Evolutionary conservation across 306 rosid species (phyloP).

Genomic region (Myrica gale): DNA sequence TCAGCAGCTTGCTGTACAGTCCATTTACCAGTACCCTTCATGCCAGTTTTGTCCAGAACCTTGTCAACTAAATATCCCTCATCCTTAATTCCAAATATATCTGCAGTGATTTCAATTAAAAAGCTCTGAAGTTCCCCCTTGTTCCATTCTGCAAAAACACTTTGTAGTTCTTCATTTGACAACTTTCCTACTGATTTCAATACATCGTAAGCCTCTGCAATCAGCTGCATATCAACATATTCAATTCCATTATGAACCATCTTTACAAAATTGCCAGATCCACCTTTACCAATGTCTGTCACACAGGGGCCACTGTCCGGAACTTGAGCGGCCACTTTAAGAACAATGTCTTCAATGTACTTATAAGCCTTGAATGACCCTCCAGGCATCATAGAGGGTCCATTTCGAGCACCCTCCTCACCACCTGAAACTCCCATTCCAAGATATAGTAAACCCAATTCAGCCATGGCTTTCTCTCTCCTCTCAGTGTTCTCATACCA

Average conservation of each 20-base stretch:
- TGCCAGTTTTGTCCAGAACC: constrained; percentile 92
- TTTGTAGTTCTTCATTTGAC: constrained; percentile 72
- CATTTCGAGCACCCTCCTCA: constrained; percentile 88
- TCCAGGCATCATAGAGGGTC: constrained; percentile 98
- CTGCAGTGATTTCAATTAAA: constrained; percentile 86
- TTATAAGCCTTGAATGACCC: constrained; percentile 85
- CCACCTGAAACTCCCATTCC: constrained; percentile 99
- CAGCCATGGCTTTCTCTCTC: constrained; percentile 65
- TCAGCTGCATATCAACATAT: constrained; percentile 96
- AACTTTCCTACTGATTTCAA: constrained; percentile 85
- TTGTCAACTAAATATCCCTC: constrained; percentile 90
- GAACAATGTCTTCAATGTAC: constrained; percentile 83
- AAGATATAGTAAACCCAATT: constrained; percentile 81
- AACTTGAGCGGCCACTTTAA: constrained; percentile 95
- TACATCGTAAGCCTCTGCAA: constrained; percentile 92
- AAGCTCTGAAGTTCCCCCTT: constrained; percentile 87
- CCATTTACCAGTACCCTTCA: constrained; percentile 98
- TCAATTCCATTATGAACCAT: constrained; percentile 95
- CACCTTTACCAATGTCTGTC: constrained; percentile 82
- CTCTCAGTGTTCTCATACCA: constrained; percentile 98
- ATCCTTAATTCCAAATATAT: constrained; percentile 85
- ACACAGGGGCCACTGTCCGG: constrained; percentile 91
- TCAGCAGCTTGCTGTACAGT: constrained; percentile 98
- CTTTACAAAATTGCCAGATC: constrained; percentile 93
- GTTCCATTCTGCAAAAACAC: constrained; percentile 82